Evolutionary conservation across 768 basidiomycete species (phyloP).

Genomic region (Tephrocybe rancida): DNA sequence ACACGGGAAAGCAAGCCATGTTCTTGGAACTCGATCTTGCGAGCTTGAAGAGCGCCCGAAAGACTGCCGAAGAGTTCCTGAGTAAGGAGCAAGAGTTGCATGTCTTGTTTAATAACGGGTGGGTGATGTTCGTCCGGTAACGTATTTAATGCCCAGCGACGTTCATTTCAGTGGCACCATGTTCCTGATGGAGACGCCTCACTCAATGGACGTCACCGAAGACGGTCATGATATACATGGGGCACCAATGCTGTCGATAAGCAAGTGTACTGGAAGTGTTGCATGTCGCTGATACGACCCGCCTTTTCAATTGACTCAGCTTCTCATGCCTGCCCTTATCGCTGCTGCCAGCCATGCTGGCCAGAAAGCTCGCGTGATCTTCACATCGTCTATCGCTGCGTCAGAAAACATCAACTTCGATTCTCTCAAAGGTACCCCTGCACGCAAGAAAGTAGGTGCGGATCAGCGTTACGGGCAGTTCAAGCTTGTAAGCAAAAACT

Average conservation of each 20-base stretch:
- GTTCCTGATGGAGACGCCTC: conserved; percentile 11
- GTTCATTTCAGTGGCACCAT: too few species aligned
- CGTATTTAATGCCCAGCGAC: too few species aligned
- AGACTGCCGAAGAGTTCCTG: conserved; percentile 35
- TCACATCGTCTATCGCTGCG: conserved; percentile 42
- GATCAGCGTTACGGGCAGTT: conserved; percentile 32
- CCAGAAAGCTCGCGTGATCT: conserved; percentile 49
- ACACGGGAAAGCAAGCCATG: conserved; percentile 38
- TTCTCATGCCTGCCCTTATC: conserved; percentile 50
- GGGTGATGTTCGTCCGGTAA: too few species aligned
- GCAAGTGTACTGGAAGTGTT: too few species aligned
- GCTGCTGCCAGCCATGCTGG: conserved; percentile 39
- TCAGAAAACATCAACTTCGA: conserved; percentile 26
- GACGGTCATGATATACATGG: conserved; percentile 57
- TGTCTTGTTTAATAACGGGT: too few species aligned
- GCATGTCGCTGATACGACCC: too few species aligned
- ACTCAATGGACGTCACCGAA: conserved; percentile 27
- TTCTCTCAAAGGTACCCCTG: conserved; percentile 37
- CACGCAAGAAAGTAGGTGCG: conserved; percentile 22
- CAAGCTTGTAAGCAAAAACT: conserved; percentile 43
- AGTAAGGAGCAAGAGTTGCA: too few species aligned
- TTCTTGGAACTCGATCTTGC: conserved; percentile 40
- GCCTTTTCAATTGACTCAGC: conserved; percentile 37
- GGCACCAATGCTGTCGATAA: too few species aligned
- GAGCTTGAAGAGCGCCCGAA: conserved; percentile 34